These are phyloP conservation scores for Hymenoscyphus linearis DNA, from an alignment of 2,329 filamentous ascomycete genomes.

Conservation along the genomic window DNA sequence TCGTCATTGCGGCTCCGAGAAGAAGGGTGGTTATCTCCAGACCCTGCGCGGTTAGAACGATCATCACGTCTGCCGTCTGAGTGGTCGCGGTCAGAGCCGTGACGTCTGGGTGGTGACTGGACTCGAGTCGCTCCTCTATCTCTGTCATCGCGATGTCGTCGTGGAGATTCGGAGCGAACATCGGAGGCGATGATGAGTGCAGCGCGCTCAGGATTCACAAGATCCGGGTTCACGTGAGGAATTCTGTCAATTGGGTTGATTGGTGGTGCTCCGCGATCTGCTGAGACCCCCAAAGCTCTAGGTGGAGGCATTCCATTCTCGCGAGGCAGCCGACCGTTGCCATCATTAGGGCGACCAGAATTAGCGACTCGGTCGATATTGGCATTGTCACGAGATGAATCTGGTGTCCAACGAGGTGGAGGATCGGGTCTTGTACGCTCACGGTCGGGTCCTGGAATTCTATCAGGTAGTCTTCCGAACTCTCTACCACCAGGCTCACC, in stretches of 20 bases:
- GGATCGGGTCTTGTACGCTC: slow-evolving; percentile 27
- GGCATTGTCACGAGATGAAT: slow-evolving; percentile 28
- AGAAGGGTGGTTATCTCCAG: slow-evolving; percentile 17
- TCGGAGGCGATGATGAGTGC: slow-evolving; percentile 30
- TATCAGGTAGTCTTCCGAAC: slow-evolving; percentile 24
- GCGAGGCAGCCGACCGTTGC: slow-evolving; percentile 26
- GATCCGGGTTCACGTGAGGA: slow-evolving; percentile 23
- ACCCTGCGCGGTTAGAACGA: slow-evolving; percentile 17
- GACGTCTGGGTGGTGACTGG: slow-evolving; percentile 45
- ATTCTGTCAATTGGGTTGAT: background rate
- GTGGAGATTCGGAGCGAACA: slow-evolving; percentile 27
- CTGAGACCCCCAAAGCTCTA: slow-evolving; percentile 16
- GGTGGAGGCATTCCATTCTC: slow-evolving; percentile 29
- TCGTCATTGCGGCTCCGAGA: slow-evolving; percentile 26
- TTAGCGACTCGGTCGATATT: slow-evolving; percentile 24
- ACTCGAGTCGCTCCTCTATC: slow-evolving; percentile 32
- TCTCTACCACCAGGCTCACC: slow-evolving; percentile 24
- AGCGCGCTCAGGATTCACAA: slow-evolving; percentile 32
- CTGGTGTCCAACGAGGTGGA: slow-evolving; percentile 27
- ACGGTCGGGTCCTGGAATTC: slow-evolving; percentile 20
- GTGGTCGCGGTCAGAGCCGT: slow-evolving; percentile 36
- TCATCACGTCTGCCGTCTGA: slow-evolving; percentile 29
- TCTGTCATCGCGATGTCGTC: slow-evolving; percentile 30
- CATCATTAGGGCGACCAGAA: slow-evolving; percentile 21
- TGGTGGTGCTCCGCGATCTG: slow-evolving; percentile 21